These are phyloP conservation scores for Aspergillus brunneoviolaceus DNA, from an alignment of 2,329 filamentous ascomycete genomes.

Conservation along the genomic window DNA sequence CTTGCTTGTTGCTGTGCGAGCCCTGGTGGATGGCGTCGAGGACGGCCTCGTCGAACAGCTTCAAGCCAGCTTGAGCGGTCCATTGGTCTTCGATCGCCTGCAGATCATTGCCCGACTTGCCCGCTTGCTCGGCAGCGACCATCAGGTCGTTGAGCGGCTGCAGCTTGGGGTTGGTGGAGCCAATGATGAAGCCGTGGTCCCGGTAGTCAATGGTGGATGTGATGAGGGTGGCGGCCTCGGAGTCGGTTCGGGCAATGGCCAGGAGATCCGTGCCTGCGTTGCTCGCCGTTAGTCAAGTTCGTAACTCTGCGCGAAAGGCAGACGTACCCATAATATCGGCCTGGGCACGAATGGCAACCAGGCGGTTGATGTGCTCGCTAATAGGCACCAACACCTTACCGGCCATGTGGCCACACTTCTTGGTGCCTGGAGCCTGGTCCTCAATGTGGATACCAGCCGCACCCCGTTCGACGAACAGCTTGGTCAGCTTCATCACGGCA, in stretches of 20 bases:
- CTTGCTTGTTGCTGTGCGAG: slow-evolving; percentile 64
- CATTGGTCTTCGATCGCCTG: slow-evolving; percentile 92
- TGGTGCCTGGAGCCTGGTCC: slow-evolving; percentile 95
- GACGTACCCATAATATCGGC: slow-evolving; percentile 93
- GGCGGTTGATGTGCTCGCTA: slow-evolving; percentile 94
- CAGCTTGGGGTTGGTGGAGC: slow-evolving; percentile 79
- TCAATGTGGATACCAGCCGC: slow-evolving; percentile 98
- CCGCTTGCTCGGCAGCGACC: slow-evolving; percentile 76
- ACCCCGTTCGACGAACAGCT: slow-evolving; percentile 94
- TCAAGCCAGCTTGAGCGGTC: slow-evolving; percentile 74
- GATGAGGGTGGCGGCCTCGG: slow-evolving; percentile 95
- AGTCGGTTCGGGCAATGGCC: slow-evolving; percentile 90
- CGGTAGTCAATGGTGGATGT: slow-evolving; percentile 93
- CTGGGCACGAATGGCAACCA: slow-evolving; percentile 94
- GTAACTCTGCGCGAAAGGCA: neutral
- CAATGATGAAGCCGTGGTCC: slow-evolving; percentile 91
- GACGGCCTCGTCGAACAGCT: slow-evolving; percentile 89
- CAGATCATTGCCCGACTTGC: slow-evolving; percentile 76
- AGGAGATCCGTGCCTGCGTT: slow-evolving; percentile 74
- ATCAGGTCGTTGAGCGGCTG: slow-evolving; percentile 88
- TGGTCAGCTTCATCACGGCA: slow-evolving; percentile 99
- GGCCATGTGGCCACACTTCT: slow-evolving; percentile 99
- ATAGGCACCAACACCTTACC: slow-evolving; percentile 97
- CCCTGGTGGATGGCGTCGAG: slow-evolving; percentile 73
- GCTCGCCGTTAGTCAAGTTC: neutral